Base-by-base conservation (phyloP, 805 yeast species). In the Candida ortonii region DNA sequence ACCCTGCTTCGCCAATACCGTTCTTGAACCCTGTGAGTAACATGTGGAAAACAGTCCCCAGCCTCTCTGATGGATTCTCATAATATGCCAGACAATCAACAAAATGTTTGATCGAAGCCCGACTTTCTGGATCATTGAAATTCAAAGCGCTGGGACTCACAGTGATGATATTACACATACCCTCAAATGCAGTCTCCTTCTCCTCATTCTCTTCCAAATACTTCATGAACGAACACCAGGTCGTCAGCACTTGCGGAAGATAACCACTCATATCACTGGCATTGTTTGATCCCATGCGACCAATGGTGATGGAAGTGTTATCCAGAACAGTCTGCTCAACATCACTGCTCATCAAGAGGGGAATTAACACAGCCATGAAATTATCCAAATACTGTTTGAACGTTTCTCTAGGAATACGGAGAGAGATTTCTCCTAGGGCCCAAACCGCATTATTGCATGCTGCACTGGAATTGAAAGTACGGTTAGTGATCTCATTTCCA, bases 381-480 rank as follows among this genome's bases (percentile, higher is more conserved):
- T 76, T 77, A 23, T 57, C 61, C 28, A 80, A 56, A 50, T 72
- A 81, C 11, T 77, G 78, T 26, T 62, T 62, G 42, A 80, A 47
- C 24, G 68, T 66, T 1, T 67, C 64, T 14, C 58, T 58, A 3
- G 71, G 56, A 11, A 75, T 52, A 36, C 84, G 73, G 51, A 88
- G 66, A 3, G 86, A 70, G 19, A 93, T 76, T 57, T 93, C 95
- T 27, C 98, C 97, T 10, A 84, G 63, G 2, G 96, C 76, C 98
- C 98, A 93, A 31, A 86, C 78, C 1, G 97, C 93, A 59, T 93
- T 93, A 60, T 84, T 85, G 49, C 80, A 80, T 2, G 84, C 87
- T 0, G 90, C 77, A 40, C 64, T 68, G 2, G 79, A 65, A 28
- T 62, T 64, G 50, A 60, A 68, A 7, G 67, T 61, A 39, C 79